Percentiles rank a stretch among this genome's conserved stretches.
These are phyloP conservation scores for Claviceps africana DNA, from an alignment of 2,329 filamentous ascomycete species.

Conservation along the genomic window DNA sequence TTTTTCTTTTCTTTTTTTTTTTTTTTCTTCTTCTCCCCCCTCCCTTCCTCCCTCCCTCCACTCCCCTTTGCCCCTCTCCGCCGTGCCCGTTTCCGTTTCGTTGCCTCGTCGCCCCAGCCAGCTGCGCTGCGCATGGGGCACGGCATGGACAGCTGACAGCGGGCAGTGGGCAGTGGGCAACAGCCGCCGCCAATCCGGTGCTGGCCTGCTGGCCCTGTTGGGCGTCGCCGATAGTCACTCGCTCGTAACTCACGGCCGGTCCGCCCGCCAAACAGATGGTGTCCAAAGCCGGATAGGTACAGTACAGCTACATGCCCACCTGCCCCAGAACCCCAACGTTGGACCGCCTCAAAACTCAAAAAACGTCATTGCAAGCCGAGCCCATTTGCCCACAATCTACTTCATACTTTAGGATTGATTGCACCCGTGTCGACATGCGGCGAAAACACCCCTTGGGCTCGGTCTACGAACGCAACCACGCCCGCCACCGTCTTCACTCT, in stretches of 20 bases:
- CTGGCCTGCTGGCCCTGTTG: too few species aligned
- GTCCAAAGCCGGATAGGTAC: background rate
- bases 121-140: background rate
- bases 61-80: too few species aligned
- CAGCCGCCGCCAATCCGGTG: background rate
- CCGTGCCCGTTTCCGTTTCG: background rate
- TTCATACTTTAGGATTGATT: too few species aligned
- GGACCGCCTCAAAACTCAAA: background rate
- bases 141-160: too few species aligned
- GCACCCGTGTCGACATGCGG: background rate
- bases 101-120: background rate
- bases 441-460: background rate
- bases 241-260: background rate
- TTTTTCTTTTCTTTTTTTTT: slow-evolving; percentile 6
- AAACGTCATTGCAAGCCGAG: background rate
- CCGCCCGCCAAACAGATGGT: background rate
- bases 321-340: background rate
- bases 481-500: too few species aligned
- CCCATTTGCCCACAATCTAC: background rate
- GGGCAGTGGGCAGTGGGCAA: too few species aligned
- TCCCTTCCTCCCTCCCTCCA: background rate
- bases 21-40: background rate
- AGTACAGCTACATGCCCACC: background rate
- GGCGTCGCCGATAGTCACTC: background rate
- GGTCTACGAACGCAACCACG: background rate